Percentiles rank a stretch among this genome's conserved stretches.
Conservation (phyloP, 2,329 filamentous ascomycete genomes). For the Diaporthe citrichinensis region DNA sequence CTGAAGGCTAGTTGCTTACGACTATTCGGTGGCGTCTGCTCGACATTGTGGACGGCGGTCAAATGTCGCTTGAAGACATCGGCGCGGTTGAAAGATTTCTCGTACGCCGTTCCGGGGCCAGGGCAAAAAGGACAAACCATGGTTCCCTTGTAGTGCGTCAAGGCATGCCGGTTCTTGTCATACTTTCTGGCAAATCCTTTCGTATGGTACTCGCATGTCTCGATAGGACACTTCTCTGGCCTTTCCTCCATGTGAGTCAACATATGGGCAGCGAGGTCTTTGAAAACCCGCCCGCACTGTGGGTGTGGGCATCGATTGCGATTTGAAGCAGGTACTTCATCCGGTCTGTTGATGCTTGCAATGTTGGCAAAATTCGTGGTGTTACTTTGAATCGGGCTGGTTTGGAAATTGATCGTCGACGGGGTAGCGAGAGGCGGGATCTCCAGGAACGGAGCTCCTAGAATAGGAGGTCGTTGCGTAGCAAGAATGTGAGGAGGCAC, state of each 20-base stretch:
- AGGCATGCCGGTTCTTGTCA: constrained; percentile 95
- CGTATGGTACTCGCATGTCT: constrained; percentile 91
- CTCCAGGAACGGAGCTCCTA: constrained; percentile 34
- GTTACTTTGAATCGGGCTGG: constrained; percentile 38
- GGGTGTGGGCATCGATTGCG: constrained; percentile 68
- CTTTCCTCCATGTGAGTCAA: constrained; percentile 94
- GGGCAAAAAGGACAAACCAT: constrained; percentile 97
- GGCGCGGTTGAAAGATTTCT: constrained; percentile 96
- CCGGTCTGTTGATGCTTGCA: constrained; percentile 48
- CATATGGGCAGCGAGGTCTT: constrained; percentile 88
- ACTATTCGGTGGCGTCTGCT: constrained; percentile 93
- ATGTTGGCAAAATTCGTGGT: constrained; percentile 30
- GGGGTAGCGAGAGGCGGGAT: constrained; percentile 36
- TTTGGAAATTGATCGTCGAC: constrained; percentile 37
- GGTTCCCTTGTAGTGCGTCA: constrained; percentile 97
- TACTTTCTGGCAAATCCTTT: constrained; percentile 98
- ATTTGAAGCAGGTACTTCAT: constrained; percentile 53
- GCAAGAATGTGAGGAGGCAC: constrained; percentile 36
- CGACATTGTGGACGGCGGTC: constrained; percentile 92
- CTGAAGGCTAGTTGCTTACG: constrained; percentile 68
- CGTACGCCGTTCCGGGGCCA: constrained; percentile 85
- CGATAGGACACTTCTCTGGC: constrained; percentile 95
- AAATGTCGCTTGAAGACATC: constrained; percentile 98
- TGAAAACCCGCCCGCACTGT: constrained; percentile 72
- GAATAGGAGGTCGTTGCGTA: constrained; percentile 35